A percentile compares a stretch with the other conserved stretches of the same genome.
phyloP scores from a whole-genome alignment of 495 filamentous ascomycete species.

The Talaromyces trachyspermus region DNA sequence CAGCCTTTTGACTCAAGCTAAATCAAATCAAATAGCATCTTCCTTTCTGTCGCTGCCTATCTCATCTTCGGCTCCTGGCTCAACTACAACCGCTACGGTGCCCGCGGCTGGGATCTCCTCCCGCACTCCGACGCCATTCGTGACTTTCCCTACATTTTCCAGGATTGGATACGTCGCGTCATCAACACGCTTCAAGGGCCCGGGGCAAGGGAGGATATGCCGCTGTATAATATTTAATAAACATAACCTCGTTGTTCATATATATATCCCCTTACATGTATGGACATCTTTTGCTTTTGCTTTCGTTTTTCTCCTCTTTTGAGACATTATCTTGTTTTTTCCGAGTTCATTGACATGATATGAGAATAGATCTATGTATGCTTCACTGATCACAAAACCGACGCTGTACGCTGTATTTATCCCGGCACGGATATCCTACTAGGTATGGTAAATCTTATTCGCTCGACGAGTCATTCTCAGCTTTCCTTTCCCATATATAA shows the following conservation, averaged over 20 bases:
- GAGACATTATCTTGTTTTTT: too few species aligned
- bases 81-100: conserved; percentile 95
- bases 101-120: conserved; percentile 89
- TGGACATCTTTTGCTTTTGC: neutral
- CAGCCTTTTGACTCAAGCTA: neutral
- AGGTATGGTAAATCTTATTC: too few species aligned
- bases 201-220: conserved; percentile 83
- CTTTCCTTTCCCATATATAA: too few species aligned
- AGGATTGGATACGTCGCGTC: conserved; percentile 75
- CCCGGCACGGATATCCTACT: too few species aligned
- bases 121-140: conserved; percentile 89
- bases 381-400: too few species aligned
- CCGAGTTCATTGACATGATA: too few species aligned
- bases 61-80: conserved; percentile 98
- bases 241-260: too few species aligned
- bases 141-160: conserved; percentile 84
- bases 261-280: neutral
- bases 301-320: neutral
- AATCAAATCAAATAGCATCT: conserved; percentile 47
- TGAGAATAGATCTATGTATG: too few species aligned
- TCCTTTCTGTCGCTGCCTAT: conserved; percentile 80
- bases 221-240: conserved; percentile 84
- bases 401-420: too few species aligned
- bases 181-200: conserved; percentile 77
- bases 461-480: too few species aligned